Evolutionary conservation across 2,329 filamentous ascomycete genomes (phyloP).

Genomic region (Cytospora leucostoma): DNA sequence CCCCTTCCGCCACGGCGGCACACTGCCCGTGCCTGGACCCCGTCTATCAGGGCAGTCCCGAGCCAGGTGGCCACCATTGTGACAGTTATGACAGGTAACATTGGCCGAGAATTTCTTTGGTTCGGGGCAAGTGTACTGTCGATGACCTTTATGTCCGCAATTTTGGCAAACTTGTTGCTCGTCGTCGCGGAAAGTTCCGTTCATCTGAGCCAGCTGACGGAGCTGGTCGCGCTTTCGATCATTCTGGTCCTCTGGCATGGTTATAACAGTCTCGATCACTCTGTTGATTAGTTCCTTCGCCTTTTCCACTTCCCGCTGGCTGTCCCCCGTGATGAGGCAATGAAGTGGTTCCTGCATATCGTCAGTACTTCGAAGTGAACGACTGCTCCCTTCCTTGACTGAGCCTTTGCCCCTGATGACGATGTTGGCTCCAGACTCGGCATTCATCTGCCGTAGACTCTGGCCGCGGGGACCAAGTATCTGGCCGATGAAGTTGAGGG

Average conservation of each 20-base stretch:
- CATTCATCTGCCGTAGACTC: conserved; percentile 79
- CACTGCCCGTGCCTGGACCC: background rate
- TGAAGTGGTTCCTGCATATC: conserved; percentile 79
- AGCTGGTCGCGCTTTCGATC: conserved; percentile 79
- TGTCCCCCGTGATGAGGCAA: conserved; percentile 80
- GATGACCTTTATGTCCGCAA: background rate
- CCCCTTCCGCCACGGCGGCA: conserved; percentile 8
- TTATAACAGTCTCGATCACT: conserved; percentile 76
- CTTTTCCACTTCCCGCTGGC: conserved; percentile 74
- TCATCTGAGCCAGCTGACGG: conserved; percentile 74
- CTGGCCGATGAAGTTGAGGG: conserved; percentile 88
- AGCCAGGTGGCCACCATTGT: background rate
- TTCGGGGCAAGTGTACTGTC: conserved; percentile 2
- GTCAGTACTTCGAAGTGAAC: conserved; percentile 51
- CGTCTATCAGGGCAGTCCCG: conserved; percentile 3
- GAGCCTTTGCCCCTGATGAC: conserved; percentile 81
- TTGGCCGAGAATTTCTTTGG: background rate
- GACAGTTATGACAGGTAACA: background rate
- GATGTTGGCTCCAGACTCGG: conserved; percentile 74
- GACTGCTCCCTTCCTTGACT: conserved; percentile 73
- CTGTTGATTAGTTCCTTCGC: conserved; percentile 76
- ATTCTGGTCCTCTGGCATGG: conserved; percentile 76
- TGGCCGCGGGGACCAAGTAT: conserved; percentile 83
- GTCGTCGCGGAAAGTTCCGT: conserved; percentile 79
- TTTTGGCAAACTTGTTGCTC: conserved; percentile 43